A percentile compares a stretch with the other conserved stretches of the same genome.
Conservation (phyloP, 495 filamentous ascomycete genomes). For the Schizothecium vesticola region DNA sequence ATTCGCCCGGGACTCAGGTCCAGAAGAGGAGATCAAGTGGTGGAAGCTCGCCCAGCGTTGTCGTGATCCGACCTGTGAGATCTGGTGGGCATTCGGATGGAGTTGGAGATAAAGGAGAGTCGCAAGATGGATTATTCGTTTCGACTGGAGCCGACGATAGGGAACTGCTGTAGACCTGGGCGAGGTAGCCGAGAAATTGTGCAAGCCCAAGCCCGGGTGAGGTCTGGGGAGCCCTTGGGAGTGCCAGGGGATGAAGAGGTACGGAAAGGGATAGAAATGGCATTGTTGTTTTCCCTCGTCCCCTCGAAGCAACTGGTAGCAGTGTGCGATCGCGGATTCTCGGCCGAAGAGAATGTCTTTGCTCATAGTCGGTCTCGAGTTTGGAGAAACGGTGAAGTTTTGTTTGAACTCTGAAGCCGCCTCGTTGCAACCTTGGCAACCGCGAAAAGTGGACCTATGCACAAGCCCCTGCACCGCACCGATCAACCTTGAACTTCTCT, state of each 20-base stretch:
- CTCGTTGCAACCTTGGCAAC: background rate
- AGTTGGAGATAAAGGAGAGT: background rate
- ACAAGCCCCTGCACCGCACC: background rate
- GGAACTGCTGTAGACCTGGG: background rate
- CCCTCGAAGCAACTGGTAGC: background rate
- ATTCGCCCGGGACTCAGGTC: background rate
- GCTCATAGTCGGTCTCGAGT: background rate
- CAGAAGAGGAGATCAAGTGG: background rate
- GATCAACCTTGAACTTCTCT: constrained; percentile 1
- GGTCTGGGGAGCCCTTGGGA: background rate
- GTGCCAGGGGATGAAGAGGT: background rate
- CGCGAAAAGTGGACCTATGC: background rate
- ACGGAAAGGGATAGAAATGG: background rate
- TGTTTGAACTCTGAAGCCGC: background rate
- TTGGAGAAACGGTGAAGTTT: background rate
- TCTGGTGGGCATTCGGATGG: background rate
- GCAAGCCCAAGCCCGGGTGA: background rate
- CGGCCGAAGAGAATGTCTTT: background rate
- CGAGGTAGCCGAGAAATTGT: background rate
- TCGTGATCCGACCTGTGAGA: background rate
- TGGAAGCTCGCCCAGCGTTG: background rate
- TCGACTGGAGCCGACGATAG: background rate
- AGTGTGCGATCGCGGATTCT: background rate
- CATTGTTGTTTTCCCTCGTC: background rate
- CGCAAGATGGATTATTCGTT: background rate